A percentile compares a stretch with the other conserved stretches of the same genome.
These are phyloP conservation scores for Talaromyces sp. DNA, from an alignment of 2,329 filamentous ascomycete species.

Conservation along the genomic window DNA sequence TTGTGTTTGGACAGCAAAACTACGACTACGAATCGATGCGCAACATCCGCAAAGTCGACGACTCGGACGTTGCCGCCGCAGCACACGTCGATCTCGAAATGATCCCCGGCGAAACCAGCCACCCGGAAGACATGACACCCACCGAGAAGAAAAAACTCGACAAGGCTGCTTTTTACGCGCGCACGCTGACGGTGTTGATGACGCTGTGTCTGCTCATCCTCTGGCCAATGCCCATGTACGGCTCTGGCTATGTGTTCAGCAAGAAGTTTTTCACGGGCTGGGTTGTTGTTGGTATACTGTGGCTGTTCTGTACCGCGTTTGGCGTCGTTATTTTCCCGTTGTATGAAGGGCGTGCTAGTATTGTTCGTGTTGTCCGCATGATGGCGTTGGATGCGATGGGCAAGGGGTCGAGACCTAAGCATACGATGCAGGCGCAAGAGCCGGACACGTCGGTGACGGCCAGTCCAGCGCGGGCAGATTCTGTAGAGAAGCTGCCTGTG, in stretches of 20 bases:
- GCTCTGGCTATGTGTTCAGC: slow-evolving; percentile 71
- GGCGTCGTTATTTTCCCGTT: slow-evolving; percentile 77
- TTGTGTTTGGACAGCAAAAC: slow-evolving; percentile 62
- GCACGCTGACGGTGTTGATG: slow-evolving; percentile 55
- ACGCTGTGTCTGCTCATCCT: slow-evolving; percentile 69
- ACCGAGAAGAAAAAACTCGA: slow-evolving; percentile 44
- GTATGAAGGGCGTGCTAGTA: slow-evolving; percentile 68
- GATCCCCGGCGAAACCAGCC: slow-evolving; percentile 46
- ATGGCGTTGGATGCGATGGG: slow-evolving; percentile 57
- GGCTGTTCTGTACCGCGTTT: slow-evolving; percentile 67
- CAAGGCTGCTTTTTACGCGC: slow-evolving; percentile 50
- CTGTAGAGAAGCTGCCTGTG: slow-evolving; percentile 39
- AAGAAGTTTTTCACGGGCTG: slow-evolving; percentile 79
- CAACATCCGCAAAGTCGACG: slow-evolving; percentile 70
- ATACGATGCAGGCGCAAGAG: slow-evolving; percentile 18
- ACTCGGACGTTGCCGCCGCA: slow-evolving; percentile 61
- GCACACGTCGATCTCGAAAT: slow-evolving; percentile 62
- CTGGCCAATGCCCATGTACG: slow-evolving; percentile 93
- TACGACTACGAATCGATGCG: slow-evolving; percentile 87
- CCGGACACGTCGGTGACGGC: slow-evolving; percentile 37
- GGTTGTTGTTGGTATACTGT: slow-evolving; percentile 70
- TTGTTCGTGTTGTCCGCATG: slow-evolving; percentile 53
- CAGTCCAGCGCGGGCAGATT: slow-evolving; percentile 42
- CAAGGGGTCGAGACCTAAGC: slow-evolving; percentile 19
- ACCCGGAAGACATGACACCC: slow-evolving; percentile 29